A percentile compares a stretch with the other conserved stretches of the same genome.
phyloP scores from a whole-genome alignment of 371 early-diverging fungal genomes.

The Mortierella sp. region DNA sequence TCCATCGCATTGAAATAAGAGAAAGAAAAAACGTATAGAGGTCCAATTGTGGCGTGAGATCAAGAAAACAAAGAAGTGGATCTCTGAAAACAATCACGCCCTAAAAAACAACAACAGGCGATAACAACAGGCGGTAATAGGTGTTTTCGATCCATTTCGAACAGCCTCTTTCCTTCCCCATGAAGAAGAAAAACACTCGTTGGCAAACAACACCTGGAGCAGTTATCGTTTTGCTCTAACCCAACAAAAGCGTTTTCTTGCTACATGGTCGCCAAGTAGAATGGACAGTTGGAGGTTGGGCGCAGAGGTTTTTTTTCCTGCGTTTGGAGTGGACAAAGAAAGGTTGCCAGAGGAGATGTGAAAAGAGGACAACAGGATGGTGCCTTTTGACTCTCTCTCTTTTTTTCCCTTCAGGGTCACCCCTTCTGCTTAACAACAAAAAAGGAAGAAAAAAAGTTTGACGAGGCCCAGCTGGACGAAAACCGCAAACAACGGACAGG shows the following conservation, averaged over 20 bases:
- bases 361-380: neutral
- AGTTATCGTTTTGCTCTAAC: neutral
- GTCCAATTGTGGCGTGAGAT: neutral
- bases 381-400: neutral
- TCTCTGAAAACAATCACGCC: neutral
- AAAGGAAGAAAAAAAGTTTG: constrained; percentile 16
- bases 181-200: neutral
- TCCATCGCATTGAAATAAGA: too few relatives aligned
- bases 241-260: neutral
- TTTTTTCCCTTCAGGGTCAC: neutral
- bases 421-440: neutral
- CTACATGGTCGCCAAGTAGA: neutral
- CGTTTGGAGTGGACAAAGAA: neutral
- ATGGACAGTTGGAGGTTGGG: neutral
- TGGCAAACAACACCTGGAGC: too few relatives aligned
- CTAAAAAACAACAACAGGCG: neutral
- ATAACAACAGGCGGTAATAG: neutral
- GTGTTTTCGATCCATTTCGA: neutral
- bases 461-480: constrained; percentile 3
- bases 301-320: neutral
- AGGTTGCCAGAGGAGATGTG: neutral
- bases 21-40: neutral
- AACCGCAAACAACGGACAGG: neutral
- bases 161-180: neutral
- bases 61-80: neutral